Evolutionary conservation across 768 basidiomycete species (phyloP).

Genomic region (Serendipita sp.): DNA sequence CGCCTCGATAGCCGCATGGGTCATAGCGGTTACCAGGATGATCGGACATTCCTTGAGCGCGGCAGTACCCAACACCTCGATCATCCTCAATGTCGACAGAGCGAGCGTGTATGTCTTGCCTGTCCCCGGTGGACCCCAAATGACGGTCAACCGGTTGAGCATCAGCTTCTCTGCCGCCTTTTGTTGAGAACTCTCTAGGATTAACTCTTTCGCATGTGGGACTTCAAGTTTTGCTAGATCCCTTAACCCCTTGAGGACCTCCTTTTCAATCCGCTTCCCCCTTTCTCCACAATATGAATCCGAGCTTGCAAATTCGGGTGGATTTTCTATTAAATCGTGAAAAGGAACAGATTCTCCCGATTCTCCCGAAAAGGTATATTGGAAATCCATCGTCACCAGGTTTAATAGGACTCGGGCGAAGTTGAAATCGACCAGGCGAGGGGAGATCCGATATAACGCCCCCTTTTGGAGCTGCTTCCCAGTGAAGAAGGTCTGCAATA

Average conservation of each 20-base stretch:
- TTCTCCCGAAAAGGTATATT: slow-evolving; percentile 14
- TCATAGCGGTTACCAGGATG: slow-evolving; percentile 35
- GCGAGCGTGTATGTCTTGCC: slow-evolving; percentile 40
- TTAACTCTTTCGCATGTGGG: slow-evolving; percentile 23
- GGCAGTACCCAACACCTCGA: slow-evolving; percentile 26
- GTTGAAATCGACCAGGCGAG: slow-evolving; percentile 38
- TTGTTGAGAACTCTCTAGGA: slow-evolving; percentile 33
- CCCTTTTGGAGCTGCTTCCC: slow-evolving; percentile 20
- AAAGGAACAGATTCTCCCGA: slow-evolving; percentile 19
- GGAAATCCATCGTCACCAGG: slow-evolving; percentile 31
- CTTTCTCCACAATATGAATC: slow-evolving; percentile 13
- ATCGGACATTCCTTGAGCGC: slow-evolving; percentile 21
- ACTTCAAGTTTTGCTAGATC: slow-evolving; percentile 22
- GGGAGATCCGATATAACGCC: slow-evolving; percentile 28
- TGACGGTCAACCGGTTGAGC: slow-evolving; percentile 28
- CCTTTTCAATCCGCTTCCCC: slow-evolving; percentile 15
- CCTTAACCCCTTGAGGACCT: slow-evolving; percentile 28
- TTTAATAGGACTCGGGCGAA: slow-evolving; percentile 30
- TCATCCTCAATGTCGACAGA: slow-evolving; percentile 29
- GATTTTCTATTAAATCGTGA: slow-evolving; percentile 29
- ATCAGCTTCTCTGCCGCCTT: slow-evolving; percentile 29
- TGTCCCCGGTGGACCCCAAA: slow-evolving; percentile 39
- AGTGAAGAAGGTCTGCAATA: slow-evolving; percentile 21
- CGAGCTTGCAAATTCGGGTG: slow-evolving; percentile 23
- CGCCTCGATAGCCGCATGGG: slow-evolving; percentile 38